Percentiles rank a stretch among this genome's conserved stretches.
These are phyloP conservation scores for Lactarius pseudohatsudake DNA, from an alignment of 768 basidiomycete genomes.

Conservation along the genomic window DNA sequence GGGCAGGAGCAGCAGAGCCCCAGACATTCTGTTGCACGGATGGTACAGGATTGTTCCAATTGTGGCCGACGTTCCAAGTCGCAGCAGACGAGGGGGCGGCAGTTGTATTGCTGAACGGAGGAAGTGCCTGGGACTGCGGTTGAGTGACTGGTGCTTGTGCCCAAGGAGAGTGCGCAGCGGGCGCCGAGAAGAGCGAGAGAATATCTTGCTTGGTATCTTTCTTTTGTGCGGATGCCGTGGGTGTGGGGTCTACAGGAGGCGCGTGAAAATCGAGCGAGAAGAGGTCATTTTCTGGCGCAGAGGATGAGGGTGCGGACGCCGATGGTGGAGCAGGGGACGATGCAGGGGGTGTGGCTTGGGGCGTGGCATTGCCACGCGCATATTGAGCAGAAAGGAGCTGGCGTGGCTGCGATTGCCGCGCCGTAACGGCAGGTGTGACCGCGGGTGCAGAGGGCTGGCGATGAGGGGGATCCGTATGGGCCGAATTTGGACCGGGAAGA, in stretches of 20 bases:
- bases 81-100: slow-evolving; percentile 54
- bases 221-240: slow-evolving; percentile 40
- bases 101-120: slow-evolving; percentile 24
- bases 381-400: slow-evolving; percentile 49
- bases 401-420: slow-evolving; percentile 52
- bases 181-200: slow-evolving; percentile 70
- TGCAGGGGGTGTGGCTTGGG: slow-evolving; percentile 9
- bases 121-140: slow-evolving; percentile 12
- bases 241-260: slow-evolving; percentile 42
- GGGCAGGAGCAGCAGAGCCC: slow-evolving; percentile 32
- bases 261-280: slow-evolving; percentile 87
- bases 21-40: slow-evolving; percentile 38
- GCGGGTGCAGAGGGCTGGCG: slow-evolving; percentile 34
- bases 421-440: slow-evolving; percentile 30
- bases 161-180: slow-evolving; percentile 37
- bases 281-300: slow-evolving; percentile 57
- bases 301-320: slow-evolving; percentile 38
- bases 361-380: slow-evolving; percentile 13
- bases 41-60: slow-evolving; percentile 49
- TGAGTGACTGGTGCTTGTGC: slow-evolving; percentile 22
- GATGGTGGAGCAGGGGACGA: slow-evolving; percentile 28
- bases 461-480: slow-evolving; percentile 34
- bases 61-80: slow-evolving; percentile 66
- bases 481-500: slow-evolving; percentile 26
- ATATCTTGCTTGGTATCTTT: slow-evolving; percentile 87